A percentile compares a stretch with the other conserved stretches of the same genome.
These are phyloP conservation scores for Termitomyces sp. DNA, from an alignment of 768 basidiomycete genomes.

Conservation along the genomic window DNA sequence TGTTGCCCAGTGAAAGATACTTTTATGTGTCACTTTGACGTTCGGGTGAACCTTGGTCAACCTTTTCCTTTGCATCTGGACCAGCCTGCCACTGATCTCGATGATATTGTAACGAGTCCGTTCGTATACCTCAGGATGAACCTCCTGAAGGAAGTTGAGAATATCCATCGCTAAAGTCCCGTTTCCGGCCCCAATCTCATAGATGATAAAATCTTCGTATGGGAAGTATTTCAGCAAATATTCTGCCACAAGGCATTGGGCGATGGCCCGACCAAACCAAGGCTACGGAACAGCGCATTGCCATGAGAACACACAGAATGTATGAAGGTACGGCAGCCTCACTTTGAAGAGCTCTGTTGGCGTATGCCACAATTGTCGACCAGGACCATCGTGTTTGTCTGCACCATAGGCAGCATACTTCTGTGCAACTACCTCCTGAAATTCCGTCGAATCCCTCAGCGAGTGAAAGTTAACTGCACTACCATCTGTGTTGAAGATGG, in stretches of 20 bases:
- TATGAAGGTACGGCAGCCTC: slow-evolving; percentile 14
- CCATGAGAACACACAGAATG: not conserved
- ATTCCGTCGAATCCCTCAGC: slow-evolving; percentile 66
- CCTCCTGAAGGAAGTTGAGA: slow-evolving; percentile 69
- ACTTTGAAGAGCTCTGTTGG: slow-evolving; percentile 98
- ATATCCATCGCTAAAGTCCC: slow-evolving; percentile 91
- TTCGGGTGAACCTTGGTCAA: slow-evolving; percentile 60
- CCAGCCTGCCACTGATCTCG: slow-evolving; percentile 84
- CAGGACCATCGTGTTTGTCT: slow-evolving; percentile 59
- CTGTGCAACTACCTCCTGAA: slow-evolving; percentile 75
- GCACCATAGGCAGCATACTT: slow-evolving; percentile 71
- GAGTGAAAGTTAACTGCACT: slow-evolving; percentile 60
- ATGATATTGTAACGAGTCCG: slow-evolving; percentile 91
- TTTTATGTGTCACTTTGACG: slow-evolving; percentile 66
- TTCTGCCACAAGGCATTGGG: slow-evolving; percentile 82
- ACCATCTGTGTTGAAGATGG: slow-evolving; percentile 72
- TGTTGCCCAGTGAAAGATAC: slow-evolving; percentile 81
- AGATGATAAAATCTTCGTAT: slow-evolving; percentile 92
- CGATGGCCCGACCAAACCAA: slow-evolving; percentile 89
- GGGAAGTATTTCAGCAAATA: slow-evolving; percentile 95
- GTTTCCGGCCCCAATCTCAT: slow-evolving; percentile 98
- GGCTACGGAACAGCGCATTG: slow-evolving; percentile 50
- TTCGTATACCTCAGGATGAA: slow-evolving; percentile 90
- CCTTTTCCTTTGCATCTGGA: slow-evolving; percentile 62
- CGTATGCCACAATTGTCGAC: slow-evolving; percentile 96